These are phyloP conservation scores for Rhizophagus sp. DNA, from an alignment of 192 early-diverging fungal species.

Conservation along the genomic window DNA sequence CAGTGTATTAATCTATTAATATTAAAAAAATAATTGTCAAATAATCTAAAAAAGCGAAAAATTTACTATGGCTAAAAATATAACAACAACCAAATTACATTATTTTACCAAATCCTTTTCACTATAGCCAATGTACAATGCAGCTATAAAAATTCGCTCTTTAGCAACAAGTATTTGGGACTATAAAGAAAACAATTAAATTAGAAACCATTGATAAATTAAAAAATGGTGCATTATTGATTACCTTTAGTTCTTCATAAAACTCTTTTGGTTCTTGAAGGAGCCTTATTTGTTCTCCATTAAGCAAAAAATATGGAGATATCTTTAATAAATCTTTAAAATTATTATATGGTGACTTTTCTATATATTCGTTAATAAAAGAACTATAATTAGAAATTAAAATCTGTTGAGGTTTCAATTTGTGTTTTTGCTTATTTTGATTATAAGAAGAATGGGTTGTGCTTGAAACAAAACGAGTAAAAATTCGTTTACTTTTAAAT, in stretches of 20 bases:
- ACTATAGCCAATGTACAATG: slow-evolving; percentile 85
- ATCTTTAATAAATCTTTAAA: slow-evolving; percentile 5
- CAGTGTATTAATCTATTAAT: slow-evolving; percentile 61
- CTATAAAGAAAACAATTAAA: slow-evolving; percentile 36
- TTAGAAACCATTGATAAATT: background rate
- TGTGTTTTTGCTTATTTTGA: background rate
- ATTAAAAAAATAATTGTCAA: background rate
- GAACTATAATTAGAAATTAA: background rate
- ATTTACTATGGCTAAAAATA: background rate
- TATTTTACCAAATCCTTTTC: slow-evolving; percentile 74
- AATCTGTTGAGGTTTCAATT: background rate
- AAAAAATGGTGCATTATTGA: background rate
- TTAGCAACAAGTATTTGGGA: slow-evolving; percentile 69
- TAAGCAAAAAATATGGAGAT: slow-evolving; percentile 15
- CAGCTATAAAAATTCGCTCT: slow-evolving; percentile 76
- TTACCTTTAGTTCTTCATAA: slow-evolving; percentile 53
- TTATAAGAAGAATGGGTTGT: background rate
- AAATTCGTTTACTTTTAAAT: background rate
- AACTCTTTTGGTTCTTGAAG: slow-evolving; percentile 36
- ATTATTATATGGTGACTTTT: background rate
- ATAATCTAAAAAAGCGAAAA: background rate
- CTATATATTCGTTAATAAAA: background rate
- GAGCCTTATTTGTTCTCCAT: slow-evolving; percentile 19
- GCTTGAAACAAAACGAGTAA: background rate
- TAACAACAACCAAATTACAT: background rate